Percentiles rank a stretch among this genome's conserved stretches.
Conservation (phyloP, 2,329 filamentous ascomycete genomes). For the Aspergillus luchuensis region DNA sequence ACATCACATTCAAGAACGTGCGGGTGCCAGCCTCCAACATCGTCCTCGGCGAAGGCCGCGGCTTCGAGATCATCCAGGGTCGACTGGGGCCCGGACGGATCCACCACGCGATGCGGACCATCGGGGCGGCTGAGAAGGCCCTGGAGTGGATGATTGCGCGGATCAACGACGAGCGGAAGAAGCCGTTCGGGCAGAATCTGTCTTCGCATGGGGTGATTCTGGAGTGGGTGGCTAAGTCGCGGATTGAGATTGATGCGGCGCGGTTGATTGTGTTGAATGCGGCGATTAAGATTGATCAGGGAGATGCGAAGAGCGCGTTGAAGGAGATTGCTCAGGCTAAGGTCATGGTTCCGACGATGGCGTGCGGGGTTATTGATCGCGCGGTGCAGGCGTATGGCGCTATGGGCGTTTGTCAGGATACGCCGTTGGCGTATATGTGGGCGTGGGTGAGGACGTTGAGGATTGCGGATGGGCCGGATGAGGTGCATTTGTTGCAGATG, state of each 20-base stretch:
- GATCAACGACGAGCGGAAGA: conserved; percentile 89
- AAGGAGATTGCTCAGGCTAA: conserved; percentile 96
- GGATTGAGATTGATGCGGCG: conserved; percentile 91
- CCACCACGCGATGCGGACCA: conserved; percentile 95
- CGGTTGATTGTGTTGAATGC: conserved; percentile 91
- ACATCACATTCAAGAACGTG: conserved; percentile 86
- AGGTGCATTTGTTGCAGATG: conserved; percentile 74
- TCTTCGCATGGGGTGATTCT: conserved; percentile 90
- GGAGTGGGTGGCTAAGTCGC: conserved; percentile 88
- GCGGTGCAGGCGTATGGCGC: conserved; percentile 92
- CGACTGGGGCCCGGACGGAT: conserved; percentile 94
- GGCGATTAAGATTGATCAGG: conserved; percentile 88
- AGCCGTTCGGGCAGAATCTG: conserved; percentile 85
- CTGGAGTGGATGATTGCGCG: conserved; percentile 94
- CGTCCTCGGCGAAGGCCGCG: conserved; percentile 87
- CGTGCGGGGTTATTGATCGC: conserved; percentile 86
- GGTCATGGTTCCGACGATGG: conserved; percentile 80
- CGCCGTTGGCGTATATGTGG: conserved; percentile 84
- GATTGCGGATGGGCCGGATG: conserved; percentile 91
- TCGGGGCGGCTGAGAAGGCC: conserved; percentile 86
- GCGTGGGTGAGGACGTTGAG: conserved; percentile 77
- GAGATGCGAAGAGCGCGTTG: conserved; percentile 83
- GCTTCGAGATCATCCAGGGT: conserved; percentile 98
- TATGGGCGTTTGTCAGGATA: conserved; percentile 90
- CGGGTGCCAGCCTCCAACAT: conserved; percentile 82